Evolutionary conservation across 805 yeast species (phyloP).

Genomic region (Priceomyces fermenticarens): DNA sequence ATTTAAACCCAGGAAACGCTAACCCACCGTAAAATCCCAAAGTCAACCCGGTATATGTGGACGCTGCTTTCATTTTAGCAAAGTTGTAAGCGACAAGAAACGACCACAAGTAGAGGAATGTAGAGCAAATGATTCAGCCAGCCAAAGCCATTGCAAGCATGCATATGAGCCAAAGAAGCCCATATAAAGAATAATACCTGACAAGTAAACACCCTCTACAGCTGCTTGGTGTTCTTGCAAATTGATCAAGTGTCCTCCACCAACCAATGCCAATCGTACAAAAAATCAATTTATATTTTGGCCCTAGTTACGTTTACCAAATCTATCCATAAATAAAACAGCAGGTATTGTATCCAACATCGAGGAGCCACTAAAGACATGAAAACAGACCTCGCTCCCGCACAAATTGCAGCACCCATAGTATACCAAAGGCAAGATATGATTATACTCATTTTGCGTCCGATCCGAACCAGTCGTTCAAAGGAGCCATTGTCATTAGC

Average conservation of each 20-base stretch:
- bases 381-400: conserved; percentile 49
- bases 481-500: conserved; percentile 56
- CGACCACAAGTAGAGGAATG: conserved; percentile 57
- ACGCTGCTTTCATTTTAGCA: conserved; percentile 50
- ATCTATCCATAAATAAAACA: conserved; percentile 53
- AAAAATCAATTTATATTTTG: conserved; percentile 55
- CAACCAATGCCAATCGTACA: conserved; percentile 58
- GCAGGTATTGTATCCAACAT: conserved; percentile 67
- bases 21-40: conserved; percentile 69
- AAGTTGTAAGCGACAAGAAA: conserved; percentile 66
- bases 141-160: conserved; percentile 66
- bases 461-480: conserved; percentile 52
- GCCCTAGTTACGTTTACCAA: conserved; percentile 62
- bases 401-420: conserved; percentile 58
- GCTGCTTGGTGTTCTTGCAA: conserved; percentile 37
- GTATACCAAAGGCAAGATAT: conserved; percentile 60
- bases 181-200: conserved; percentile 64
- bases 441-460: conserved; percentile 54
- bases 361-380: conserved; percentile 64
- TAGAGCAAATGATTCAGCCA: conserved; percentile 61
- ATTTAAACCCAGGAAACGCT: conserved; percentile 54
- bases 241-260: conserved; percentile 50
- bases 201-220: conserved; percentile 57
- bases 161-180: conserved; percentile 66
- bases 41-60: conserved; percentile 61